These are phyloP conservation scores for Daldinia sp. DNA, from an alignment of 2,329 filamentous ascomycete species.

Conservation along the genomic window DNA sequence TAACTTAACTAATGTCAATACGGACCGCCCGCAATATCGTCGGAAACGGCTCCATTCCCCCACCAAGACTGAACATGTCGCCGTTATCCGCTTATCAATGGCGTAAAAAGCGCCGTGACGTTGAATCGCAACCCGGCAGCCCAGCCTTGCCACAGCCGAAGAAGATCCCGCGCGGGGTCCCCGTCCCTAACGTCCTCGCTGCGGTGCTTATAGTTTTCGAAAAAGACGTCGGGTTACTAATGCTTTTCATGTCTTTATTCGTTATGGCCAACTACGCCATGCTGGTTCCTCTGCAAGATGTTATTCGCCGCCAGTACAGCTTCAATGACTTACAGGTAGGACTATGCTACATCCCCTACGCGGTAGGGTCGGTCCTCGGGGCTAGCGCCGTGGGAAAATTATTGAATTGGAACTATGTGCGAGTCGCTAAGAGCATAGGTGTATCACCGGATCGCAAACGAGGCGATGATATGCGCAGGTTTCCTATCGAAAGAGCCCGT, in stretches of 20 bases:
- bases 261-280: background rate
- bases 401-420: conserved; percentile 2
- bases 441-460: background rate
- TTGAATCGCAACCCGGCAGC: background rate
- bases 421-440: background rate
- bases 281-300: background rate
- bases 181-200: conserved; percentile 1
- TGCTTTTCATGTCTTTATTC: conserved; percentile 1
- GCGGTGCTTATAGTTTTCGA: background rate
- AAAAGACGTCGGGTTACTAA: background rate
- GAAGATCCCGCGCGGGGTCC: background rate
- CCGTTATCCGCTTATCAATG: background rate
- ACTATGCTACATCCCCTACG: conserved; percentile 3
- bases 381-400: background rate
- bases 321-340: conserved; percentile 2
- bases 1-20: background rate
- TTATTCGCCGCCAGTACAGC: background rate
- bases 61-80: background rate
- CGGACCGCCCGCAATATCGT: conserved; percentile 5
- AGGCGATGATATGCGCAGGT: background rate
- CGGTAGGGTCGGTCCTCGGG: background rate
- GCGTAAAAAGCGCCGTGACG: background rate
- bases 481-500: conserved; percentile 2
- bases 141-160: background rate
- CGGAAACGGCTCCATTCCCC: conserved; percentile 7